A percentile compares a stretch with the other conserved stretches of the same genome.
phyloP scores from a whole-genome alignment of 2,329 filamentous ascomycete genomes.

The Metarhizium rileyi region DNA sequence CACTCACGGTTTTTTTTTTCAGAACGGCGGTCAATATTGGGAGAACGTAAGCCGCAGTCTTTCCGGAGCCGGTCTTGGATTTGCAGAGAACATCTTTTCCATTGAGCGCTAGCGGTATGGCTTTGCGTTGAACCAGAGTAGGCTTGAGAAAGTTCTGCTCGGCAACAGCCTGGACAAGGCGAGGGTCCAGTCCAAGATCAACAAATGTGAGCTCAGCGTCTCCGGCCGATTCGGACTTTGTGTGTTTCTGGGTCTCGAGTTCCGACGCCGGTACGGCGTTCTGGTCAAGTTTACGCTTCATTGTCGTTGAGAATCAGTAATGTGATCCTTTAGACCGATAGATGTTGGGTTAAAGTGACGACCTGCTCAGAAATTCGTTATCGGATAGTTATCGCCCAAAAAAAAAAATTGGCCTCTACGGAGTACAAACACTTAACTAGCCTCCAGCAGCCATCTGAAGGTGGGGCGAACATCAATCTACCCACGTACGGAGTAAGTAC shows the following conservation, averaged over 20 bases:
- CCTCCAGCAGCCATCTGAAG: too few relatives aligned
- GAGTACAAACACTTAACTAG: too few relatives aligned
- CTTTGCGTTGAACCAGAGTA: slow-evolving; percentile 79
- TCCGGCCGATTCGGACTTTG: slow-evolving; percentile 21
- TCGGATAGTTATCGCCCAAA: not conserved
- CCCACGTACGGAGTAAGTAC: too few relatives aligned
- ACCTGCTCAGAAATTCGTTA: not conserved
- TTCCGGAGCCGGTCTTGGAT: slow-evolving; percentile 90
- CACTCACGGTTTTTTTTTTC: slow-evolving; percentile 58
- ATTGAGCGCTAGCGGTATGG: slow-evolving; percentile 78
- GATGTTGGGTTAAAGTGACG: not conserved
- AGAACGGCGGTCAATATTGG: slow-evolving; percentile 81
- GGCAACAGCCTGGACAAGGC: slow-evolving; percentile 76
- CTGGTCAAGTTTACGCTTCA: slow-evolving; percentile 55
- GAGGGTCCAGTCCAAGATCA: slow-evolving; percentile 69
- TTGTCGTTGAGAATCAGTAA: slow-evolving; percentile 14
- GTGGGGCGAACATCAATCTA: too few relatives aligned
- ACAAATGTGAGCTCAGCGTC: slow-evolving; percentile 51
- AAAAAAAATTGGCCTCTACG: not conserved
- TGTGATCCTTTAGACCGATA: not conserved
- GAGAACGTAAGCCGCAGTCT: slow-evolving; percentile 91
- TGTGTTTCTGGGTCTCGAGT: slow-evolving; percentile 11
- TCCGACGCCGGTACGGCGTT: slow-evolving; percentile 37
- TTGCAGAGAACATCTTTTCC: slow-evolving; percentile 87
- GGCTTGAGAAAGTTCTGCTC: slow-evolving; percentile 77